These are phyloP conservation scores for Eragrostis tef DNA, from an alignment of 202 grass and related monocot genomes.

Conservation along the genomic window DNA sequence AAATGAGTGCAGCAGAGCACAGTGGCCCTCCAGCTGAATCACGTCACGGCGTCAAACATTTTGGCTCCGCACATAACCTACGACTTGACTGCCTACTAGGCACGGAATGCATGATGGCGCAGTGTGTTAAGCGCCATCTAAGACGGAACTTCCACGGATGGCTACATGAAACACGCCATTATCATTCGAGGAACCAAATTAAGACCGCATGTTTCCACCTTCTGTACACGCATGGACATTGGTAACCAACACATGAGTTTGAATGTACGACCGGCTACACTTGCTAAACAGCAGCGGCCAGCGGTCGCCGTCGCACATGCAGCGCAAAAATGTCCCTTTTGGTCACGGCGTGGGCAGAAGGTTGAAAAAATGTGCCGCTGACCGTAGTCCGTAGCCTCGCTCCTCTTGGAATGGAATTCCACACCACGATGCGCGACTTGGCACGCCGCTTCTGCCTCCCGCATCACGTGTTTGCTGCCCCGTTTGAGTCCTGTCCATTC, in stretches of 20 bases:
- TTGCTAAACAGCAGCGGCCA: not conserved
- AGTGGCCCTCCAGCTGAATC: not conserved
- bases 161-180: not conserved
- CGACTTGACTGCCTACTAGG: too few relatives aligned
- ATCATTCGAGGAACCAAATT: not conserved
- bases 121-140: too few relatives aligned
- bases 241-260: not conserved
- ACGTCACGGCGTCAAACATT: not conserved
- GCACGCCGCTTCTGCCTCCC: not conserved
- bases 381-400: too few relatives aligned
- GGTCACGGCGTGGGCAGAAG: not conserved
- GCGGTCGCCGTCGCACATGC: not conserved
- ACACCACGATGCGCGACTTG: not conserved
- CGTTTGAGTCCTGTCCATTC: not conserved
- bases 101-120: not conserved
- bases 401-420: constrained; percentile 5
- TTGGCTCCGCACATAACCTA: too few relatives aligned
- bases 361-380: constrained; percentile 23
- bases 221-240: not conserved
- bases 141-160: not conserved
- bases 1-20: not conserved
- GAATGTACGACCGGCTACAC: not conserved
- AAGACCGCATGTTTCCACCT: not conserved
- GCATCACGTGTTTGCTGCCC: constrained; percentile 27
- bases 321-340: not conserved